A percentile compares a stretch with the other conserved stretches of the same genome.
Conservation (phyloP, 441 rosid genomes). For the Macaranga tanarius region DNA sequence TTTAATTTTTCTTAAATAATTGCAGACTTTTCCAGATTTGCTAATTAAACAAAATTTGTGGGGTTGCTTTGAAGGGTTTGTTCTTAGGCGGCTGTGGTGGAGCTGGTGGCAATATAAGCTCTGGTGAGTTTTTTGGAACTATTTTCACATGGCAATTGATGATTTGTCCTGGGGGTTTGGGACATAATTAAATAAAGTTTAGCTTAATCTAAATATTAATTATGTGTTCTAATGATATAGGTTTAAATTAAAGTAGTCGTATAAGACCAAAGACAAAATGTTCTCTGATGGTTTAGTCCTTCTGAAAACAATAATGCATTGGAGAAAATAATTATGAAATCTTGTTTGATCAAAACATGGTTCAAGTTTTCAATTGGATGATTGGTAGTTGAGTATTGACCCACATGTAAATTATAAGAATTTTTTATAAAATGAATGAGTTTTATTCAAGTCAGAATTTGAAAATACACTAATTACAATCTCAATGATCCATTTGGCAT, state of each 20-base stretch:
- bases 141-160: conserved; percentile 1
- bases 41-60: neutral
- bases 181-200: conserved; percentile 6
- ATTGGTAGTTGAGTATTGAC: conserved; percentile 28
- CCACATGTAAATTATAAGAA: neutral
- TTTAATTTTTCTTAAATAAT: conserved; percentile 4
- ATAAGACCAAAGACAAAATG: conserved; percentile 15
- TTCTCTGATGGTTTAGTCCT: conserved; percentile 12
- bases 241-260: conserved; percentile 1
- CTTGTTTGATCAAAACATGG: conserved; percentile 13
- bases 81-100: conserved; percentile 54
- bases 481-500: neutral
- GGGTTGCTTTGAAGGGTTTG: conserved; percentile 54
- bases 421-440: neutral
- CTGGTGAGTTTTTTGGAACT: conserved; percentile 49
- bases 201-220: conserved; percentile 9
- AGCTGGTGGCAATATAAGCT: conserved; percentile 69
- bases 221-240: neutral
- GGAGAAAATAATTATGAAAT: neutral
- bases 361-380: conserved; percentile 11
- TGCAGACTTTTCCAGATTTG: neutral
- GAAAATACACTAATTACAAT: conserved; percentile 2
- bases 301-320: neutral
- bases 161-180: neutral
- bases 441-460: conserved; percentile 25